These are phyloP conservation scores for Lactifluus pinguis DNA, from an alignment of 768 basidiomycete species.

Conservation along the genomic window DNA sequence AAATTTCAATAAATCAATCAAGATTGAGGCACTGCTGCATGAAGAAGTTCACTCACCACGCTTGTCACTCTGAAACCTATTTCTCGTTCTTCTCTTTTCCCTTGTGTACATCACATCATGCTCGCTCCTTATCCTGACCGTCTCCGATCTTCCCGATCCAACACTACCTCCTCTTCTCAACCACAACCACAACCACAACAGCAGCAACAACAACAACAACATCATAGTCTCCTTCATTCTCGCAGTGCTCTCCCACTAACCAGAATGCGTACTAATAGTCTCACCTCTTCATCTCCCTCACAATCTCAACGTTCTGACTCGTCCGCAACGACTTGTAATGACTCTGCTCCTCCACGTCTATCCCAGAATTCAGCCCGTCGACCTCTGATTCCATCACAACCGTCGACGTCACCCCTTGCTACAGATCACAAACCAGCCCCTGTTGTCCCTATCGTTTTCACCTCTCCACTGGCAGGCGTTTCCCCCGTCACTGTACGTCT, in stretches of 20 bases:
- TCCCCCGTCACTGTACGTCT: constrained; percentile 10
- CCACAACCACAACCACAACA: too few species aligned
- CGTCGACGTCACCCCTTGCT: constrained; percentile 12
- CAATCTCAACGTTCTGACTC: background rate
- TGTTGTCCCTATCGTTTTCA: background rate
- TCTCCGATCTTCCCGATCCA: constrained; percentile 1
- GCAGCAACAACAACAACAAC: background rate
- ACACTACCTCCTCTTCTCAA: background rate
- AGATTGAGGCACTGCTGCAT: background rate
- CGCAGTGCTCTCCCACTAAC: background rate
- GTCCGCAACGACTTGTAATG: background rate
- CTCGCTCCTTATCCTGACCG: constrained; percentile 14
- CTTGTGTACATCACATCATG: background rate
- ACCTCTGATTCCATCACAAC: background rate
- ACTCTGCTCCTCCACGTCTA: background rate
- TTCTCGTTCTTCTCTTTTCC: background rate
- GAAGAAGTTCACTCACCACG: too few species aligned
- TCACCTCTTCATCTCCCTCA: background rate
- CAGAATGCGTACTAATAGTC: constrained; percentile 12
- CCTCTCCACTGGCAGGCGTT: constrained; percentile 3
- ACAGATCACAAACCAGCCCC: background rate
- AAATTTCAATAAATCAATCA: background rate
- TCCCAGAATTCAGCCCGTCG: background rate
- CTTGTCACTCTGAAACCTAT: too few species aligned
- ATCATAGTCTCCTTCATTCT: background rate